Base-by-base conservation (phyloP, 148 eudicot species). In the Drosera capensis region DNA sequence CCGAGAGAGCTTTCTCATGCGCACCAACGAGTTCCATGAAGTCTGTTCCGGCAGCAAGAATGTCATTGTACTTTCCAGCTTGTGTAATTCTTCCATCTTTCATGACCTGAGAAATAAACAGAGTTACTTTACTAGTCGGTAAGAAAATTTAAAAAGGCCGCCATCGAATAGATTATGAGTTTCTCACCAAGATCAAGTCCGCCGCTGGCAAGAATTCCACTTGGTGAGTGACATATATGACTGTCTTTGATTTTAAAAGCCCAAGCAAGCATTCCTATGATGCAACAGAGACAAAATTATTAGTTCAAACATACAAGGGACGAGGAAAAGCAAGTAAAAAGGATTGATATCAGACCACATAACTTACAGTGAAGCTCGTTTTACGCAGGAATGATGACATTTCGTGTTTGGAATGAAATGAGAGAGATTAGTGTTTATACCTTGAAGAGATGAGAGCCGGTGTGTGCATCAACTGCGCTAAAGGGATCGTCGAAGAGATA, bases 391-490 rank as follows among this genome's bases (percentile, higher is more conserved):
- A 34, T 3, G n/a, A n/a, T n/a, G n/a, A n/a, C n/a, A n/a, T n/a
- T n/a, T n/a, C n/a, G n/a, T n/a, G n/a, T n/a, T n/a, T 19, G 3
- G 7, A 40, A 11, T 15, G 19, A n/a, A 40, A 3, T 0, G 4
- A 8, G 9, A 35, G 0, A 47, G 40, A 45, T 14, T 25, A 35
- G 31, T 8, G 22, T 3, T 29, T 8, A 58, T 60, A 71, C 81
- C 77, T 71, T 68, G 46, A 72, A 76, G 62, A 76, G 78, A 46
- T 76, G 82, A 45, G 72, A 62, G 3, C 82, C 82, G 2, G 82
- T 76, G 57, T 72, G 82, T 34, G 82, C 82, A 54, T 76, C 82
- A 31, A 76, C 78, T 40, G 82, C 82, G 51, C 82, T 72, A 49
- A 76, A 76, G 38, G 82, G 82, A 63, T 76, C 82, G 44, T 76